phyloP scores from a whole-genome alignment of 108 stramenopile genomes.

The Bacterosira constricta region DNA sequence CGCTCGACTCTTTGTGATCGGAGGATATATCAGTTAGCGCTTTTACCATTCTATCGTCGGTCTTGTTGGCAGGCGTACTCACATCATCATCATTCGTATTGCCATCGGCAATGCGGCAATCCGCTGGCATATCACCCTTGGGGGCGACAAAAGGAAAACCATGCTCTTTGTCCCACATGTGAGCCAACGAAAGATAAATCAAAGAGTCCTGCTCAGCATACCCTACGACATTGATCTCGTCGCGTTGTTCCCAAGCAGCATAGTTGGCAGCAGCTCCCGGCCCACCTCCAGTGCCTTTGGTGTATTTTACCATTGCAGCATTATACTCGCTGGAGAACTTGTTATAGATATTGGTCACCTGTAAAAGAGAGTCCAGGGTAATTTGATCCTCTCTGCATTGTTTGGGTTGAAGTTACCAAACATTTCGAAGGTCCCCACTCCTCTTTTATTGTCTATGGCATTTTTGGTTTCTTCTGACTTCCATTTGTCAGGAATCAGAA shows the following conservation, averaged over 20 bases:
- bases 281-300: background rate
- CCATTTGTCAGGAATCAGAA: background rate
- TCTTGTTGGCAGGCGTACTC: background rate
- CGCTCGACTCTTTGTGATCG: background rate
- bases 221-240: background rate
- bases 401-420: background rate
- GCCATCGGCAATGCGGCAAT: background rate
- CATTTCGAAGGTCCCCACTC: background rate
- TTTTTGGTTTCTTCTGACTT: background rate
- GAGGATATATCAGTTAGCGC: background rate
- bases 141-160: background rate
- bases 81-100: background rate
- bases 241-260: background rate
- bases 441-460: background rate
- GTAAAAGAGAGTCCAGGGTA: background rate
- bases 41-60: background rate
- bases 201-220: background rate
- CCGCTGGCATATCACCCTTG: background rate
- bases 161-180: background rate
- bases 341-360: background rate
- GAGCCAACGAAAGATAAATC: conserved; percentile 1
- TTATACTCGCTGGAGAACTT: background rate
- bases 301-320: background rate
- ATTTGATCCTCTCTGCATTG: background rate
- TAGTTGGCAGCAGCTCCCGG: background rate